Conservation (phyloP, 2,329 filamentous ascomycete genomes). For the Phialophora verrucosa region DNA sequence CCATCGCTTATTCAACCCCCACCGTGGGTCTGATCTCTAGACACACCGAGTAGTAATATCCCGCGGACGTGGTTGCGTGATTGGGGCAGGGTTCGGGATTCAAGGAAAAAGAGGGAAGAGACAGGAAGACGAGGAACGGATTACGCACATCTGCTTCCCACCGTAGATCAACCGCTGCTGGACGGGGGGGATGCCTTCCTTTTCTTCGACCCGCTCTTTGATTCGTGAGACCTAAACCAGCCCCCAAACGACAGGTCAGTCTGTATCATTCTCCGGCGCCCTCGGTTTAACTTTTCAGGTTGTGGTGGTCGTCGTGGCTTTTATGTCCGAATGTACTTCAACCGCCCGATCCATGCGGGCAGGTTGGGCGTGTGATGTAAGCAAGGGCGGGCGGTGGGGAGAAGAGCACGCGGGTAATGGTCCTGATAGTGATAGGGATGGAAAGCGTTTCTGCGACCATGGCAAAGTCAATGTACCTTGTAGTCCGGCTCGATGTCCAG, state of each 20-base stretch:
- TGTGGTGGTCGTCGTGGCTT: background rate
- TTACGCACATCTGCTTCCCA: conserved; percentile 93
- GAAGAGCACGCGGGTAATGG: background rate
- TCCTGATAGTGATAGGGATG: background rate
- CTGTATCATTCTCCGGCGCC: background rate
- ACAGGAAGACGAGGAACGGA: background rate
- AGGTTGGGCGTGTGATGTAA: background rate
- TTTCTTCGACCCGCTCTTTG: conserved; percentile 99
- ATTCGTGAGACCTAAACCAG: conserved; percentile 82
- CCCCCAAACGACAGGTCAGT: background rate
- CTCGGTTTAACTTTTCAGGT: background rate
- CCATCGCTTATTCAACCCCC: too few species aligned
- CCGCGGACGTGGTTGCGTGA: background rate
- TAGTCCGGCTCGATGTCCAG: conserved; percentile 94
- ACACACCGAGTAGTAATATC: background rate
- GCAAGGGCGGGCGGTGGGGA: background rate
- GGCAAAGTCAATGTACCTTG: conserved; percentile 67
- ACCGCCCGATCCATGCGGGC: background rate
- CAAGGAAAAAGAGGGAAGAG: background rate
- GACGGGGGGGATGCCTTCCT: conserved; percentile 95
- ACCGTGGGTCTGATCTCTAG: too few species aligned
- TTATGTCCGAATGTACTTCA: background rate
- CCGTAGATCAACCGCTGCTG: conserved; percentile 96
- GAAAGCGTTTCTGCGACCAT: background rate
- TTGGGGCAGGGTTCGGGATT: background rate